Evolutionary conservation across 108 stramenopile species (phyloP).

Genomic region (Stephanodiscus triporus): DNA sequence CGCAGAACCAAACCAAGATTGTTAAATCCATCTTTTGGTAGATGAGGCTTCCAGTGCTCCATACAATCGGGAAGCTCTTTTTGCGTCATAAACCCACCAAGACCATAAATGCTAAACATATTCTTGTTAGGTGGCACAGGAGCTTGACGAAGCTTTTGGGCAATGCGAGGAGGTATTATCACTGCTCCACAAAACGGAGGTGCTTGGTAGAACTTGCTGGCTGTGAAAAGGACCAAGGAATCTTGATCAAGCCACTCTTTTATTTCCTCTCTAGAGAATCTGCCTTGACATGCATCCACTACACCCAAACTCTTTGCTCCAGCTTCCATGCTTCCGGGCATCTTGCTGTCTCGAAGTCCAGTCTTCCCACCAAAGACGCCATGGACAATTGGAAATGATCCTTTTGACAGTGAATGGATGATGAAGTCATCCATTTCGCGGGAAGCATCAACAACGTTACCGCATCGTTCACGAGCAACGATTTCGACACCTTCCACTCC

Average conservation of each 20-base stretch:
- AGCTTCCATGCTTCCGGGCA: constrained; percentile 61
- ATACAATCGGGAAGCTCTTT: constrained; percentile 67
- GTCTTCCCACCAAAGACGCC: constrained; percentile 83
- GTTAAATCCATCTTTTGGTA: constrained; percentile 36
- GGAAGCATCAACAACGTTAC: constrained; percentile 59
- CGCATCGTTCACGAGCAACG: constrained; percentile 54
- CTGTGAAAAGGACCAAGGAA: constrained; percentile 69
- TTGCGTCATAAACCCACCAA: constrained; percentile 70
- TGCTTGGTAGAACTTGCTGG: constrained; percentile 79
- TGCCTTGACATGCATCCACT: constrained; percentile 77
- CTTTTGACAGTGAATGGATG: constrained; percentile 16
- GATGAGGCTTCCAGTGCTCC: constrained; percentile 56
- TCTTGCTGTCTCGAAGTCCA: constrained; percentile 58
- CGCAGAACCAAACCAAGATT: constrained; percentile 72
- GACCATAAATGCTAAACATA: constrained; percentile 57
- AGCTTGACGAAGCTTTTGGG: constrained; percentile 50
- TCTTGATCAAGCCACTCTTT: constrained; percentile 69
- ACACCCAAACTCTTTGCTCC: constrained; percentile 62
- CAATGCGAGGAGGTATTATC: constrained; percentile 58
- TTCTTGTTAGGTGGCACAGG: constrained; percentile 44
- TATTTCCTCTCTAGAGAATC: constrained; percentile 66
- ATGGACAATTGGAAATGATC: constrained; percentile 63
- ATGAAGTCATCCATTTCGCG: constrained; percentile 37
- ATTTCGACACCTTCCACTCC: constrained; percentile 51
- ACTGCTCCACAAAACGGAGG: constrained; percentile 74